phyloP scores from a whole-genome alignment of 2,329 filamentous ascomycete species.

The Cadophora gregata region DNA sequence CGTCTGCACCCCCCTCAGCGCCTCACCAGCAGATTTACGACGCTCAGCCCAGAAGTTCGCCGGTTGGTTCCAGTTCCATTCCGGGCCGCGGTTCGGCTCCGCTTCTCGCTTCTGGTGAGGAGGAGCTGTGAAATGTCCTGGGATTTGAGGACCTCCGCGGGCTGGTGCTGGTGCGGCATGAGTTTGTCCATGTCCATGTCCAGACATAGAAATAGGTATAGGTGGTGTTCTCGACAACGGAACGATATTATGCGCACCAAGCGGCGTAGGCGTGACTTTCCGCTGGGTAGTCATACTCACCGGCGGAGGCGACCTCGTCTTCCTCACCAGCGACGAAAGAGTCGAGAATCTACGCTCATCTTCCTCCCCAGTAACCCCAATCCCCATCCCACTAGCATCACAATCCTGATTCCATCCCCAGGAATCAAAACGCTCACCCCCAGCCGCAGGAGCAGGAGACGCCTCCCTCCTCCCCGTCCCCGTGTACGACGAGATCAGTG shows the following conservation, averaged over 20 bases:
- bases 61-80: conserved; percentile 32
- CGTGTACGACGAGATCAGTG: background rate
- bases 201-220: no score
- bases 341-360: background rate
- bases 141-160: conserved; percentile 2
- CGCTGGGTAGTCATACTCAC: conserved; percentile 25
- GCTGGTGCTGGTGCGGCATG: background rate
- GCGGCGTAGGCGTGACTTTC: conserved; percentile 9
- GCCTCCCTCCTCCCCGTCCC: background rate
- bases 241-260: background rate
- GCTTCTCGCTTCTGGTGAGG: background rate
- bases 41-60: conserved; percentile 27
- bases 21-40: conserved; percentile 28
- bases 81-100: background rate
- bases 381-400: no score
- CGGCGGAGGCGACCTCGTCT: conserved; percentile 14
- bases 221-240: background rate
- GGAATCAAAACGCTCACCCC: background rate
- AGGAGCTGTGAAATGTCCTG: background rate
- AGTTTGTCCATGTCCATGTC: no score
- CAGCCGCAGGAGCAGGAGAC: background rate
- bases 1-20: conserved; percentile 20
- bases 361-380: no score
- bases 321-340: background rate
- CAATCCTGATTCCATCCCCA: conserved; percentile 3